Percentiles rank a stretch among this genome's conserved stretches.
Conservation (phyloP, 192 early-diverging fungal species). For the Backusella westeae region DNA sequence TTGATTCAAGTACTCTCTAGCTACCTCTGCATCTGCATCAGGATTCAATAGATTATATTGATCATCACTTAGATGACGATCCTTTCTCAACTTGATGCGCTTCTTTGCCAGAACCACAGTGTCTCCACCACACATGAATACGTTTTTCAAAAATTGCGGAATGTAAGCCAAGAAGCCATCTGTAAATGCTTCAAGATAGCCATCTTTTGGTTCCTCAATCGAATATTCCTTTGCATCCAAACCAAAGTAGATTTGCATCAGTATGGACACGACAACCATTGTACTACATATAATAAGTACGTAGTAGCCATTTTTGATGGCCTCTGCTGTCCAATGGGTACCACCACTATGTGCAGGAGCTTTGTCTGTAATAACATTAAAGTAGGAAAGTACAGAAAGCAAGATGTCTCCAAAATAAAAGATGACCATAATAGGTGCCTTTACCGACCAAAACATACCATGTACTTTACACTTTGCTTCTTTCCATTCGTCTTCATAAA, state of each 20-base stretch:
- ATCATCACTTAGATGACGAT: slow-evolving; percentile 12
- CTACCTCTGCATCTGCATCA: not conserved
- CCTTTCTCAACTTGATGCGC: slow-evolving; percentile 19
- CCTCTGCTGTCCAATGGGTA: slow-evolving; percentile 30
- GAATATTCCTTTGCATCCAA: slow-evolving; percentile 23
- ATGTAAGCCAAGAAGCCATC: slow-evolving; percentile 30
- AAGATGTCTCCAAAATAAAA: slow-evolving; percentile 37
- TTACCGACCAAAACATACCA: slow-evolving; percentile 39
- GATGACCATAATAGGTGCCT: slow-evolving; percentile 39
- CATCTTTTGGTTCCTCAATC: slow-evolving; percentile 10
- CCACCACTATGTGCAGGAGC: not conserved
- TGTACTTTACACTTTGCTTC: slow-evolving; percentile 21
- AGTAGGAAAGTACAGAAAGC: slow-evolving; percentile 12
- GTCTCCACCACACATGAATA: slow-evolving; percentile 28
- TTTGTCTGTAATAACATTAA: slow-evolving; percentile 27
- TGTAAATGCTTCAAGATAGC: slow-evolving; percentile 13
- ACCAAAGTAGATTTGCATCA: slow-evolving; percentile 34
- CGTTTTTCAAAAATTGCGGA: slow-evolving; percentile 27
- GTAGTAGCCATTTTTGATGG: slow-evolving; percentile 32
- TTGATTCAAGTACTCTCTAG: not conserved
- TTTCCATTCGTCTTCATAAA: slow-evolving; percentile 36
- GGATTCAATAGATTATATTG: slow-evolving; percentile 1
- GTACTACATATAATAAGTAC: slow-evolving; percentile 25
- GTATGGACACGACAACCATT: slow-evolving; percentile 23
- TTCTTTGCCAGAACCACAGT: slow-evolving; percentile 31